These are phyloP conservation scores for Colletotrichum sp. DNA, from an alignment of 2,329 filamentous ascomycete species.

Conservation along the genomic window DNA sequence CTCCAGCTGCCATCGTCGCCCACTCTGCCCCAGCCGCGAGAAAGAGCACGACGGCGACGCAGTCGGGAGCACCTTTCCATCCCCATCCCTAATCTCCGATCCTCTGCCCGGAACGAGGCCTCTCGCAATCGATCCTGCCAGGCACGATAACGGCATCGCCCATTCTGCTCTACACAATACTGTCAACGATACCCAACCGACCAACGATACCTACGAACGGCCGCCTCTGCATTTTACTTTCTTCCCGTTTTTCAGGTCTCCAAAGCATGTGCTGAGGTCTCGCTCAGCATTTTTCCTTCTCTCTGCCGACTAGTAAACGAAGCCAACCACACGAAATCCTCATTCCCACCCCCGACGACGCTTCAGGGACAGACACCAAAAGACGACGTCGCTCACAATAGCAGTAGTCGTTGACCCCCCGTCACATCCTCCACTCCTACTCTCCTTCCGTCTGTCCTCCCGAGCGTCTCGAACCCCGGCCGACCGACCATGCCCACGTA, in stretches of 20 bases:
- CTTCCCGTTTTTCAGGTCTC: neutral
- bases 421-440: constrained; percentile 2
- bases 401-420: neutral
- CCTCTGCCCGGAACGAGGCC: neutral
- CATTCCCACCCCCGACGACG: neutral
- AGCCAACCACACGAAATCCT: neutral
- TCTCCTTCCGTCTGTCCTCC: neutral
- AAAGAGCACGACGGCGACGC: neutral
- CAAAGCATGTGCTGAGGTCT: constrained; percentile 14
- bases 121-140: neutral
- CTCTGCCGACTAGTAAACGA: neutral
- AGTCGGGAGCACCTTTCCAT: neutral
- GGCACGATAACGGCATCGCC: neutral
- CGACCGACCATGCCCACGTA: constrained; percentile 56
- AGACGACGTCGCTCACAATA: constrained; percentile 9
- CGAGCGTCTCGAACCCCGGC: constrained; percentile 14
- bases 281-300: neutral
- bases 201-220: constrained; percentile 14
- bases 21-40: neutral
- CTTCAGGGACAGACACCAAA: neutral
- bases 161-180: neutral
- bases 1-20: neutral
- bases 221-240: neutral
- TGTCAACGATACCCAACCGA: constrained; percentile 10
- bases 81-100: neutral